Evolutionary conservation across 345 rosid species (phyloP).

Genomic region (Brassica carinata): DNA sequence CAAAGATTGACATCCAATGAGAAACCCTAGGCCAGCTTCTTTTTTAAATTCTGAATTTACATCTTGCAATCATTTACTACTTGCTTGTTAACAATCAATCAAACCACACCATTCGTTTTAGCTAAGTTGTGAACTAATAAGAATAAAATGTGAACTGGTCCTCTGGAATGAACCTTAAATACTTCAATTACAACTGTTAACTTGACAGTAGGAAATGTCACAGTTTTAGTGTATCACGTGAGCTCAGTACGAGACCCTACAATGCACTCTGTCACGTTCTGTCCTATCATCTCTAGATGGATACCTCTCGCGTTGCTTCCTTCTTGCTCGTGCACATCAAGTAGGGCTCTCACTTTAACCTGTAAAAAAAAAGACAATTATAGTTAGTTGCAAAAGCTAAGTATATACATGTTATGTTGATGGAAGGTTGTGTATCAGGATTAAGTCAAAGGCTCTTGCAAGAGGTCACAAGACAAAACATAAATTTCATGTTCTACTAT

Average conservation of each 20-base stretch:
- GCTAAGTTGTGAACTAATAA: too few relatives aligned
- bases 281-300: slow-evolving; percentile 71
- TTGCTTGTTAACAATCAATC: too few relatives aligned
- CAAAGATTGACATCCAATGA: too few relatives aligned
- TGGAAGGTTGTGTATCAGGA: slow-evolving; percentile 44
- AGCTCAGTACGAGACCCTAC: slow-evolving; percentile 65
- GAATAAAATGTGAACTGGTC: too few relatives aligned
- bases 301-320: slow-evolving; percentile 66
- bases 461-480: background rate
- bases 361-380: slow-evolving; percentile 1
- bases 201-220: too few relatives aligned
- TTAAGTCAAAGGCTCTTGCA: slow-evolving; percentile 55
- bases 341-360: slow-evolving; percentile 64
- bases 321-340: slow-evolving; percentile 67
- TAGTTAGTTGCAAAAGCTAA: background rate
- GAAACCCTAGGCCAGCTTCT: too few relatives aligned
- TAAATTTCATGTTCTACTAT: background rate
- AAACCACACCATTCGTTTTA: too few relatives aligned
- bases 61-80: too few relatives aligned
- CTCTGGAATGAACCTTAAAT: too few relatives aligned
- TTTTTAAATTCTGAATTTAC: too few relatives aligned
- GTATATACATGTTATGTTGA: slow-evolving; percentile 7
- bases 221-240: slow-evolving; percentile 30
- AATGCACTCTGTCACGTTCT: slow-evolving; percentile 66
- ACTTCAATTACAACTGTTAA: too few relatives aligned